phyloP scores from a whole-genome alignment of 257 asterid species.

The Ajuga chamaepitys region DNA sequence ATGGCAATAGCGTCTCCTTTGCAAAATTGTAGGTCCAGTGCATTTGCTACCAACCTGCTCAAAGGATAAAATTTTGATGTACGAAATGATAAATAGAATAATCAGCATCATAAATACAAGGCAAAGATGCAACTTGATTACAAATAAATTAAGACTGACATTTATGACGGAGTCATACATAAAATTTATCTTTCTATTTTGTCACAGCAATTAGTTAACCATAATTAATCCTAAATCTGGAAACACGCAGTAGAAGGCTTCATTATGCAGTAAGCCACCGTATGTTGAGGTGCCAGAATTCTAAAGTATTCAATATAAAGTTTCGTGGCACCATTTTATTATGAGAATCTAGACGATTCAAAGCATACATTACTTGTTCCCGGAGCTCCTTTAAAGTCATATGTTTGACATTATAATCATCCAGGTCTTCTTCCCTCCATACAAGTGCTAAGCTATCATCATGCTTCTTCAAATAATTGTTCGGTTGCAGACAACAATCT shows the following conservation, averaged over 20 bases:
- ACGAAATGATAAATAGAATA: neutral
- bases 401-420: slow-evolving; percentile 33
- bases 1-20: slow-evolving; percentile 90
- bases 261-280: no score
- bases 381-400: slow-evolving; percentile 69
- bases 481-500: slow-evolving; percentile 64
- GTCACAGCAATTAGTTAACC: neutral
- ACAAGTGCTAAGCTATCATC: slow-evolving; percentile 61
- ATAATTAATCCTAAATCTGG: neutral
- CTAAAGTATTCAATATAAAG: neutral
- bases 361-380: slow-evolving; percentile 85
- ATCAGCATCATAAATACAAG: neutral
- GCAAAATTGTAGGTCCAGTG: slow-evolving; percentile 49
- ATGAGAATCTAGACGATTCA: slow-evolving; percentile 10
- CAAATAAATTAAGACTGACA: neutral
- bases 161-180: neutral
- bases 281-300: neutral
- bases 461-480: slow-evolving; percentile 38
- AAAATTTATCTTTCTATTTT: neutral
- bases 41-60: slow-evolving; percentile 88
- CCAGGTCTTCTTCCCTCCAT: slow-evolving; percentile 76
- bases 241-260: neutral
- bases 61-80: neutral
- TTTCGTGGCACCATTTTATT: neutral
- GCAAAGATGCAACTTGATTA: neutral